A percentile compares a stretch with the other conserved stretches of the same genome.
Conservation (phyloP, 2,329 filamentous ascomycete species). For the Alternaria arbusti region DNA sequence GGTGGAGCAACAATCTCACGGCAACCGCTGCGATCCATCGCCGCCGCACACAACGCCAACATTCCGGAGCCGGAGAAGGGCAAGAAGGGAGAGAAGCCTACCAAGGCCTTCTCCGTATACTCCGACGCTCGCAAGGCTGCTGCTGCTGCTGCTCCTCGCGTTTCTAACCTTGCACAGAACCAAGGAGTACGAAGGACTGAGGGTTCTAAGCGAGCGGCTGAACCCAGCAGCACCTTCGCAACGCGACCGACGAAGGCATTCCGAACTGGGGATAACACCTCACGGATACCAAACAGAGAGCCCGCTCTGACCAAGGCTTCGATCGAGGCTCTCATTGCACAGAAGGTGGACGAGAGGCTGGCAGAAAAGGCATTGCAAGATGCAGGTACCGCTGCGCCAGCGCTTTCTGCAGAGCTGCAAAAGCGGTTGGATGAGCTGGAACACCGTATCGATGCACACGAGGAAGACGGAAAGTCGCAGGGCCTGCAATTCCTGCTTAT, state of each 20-base stretch:
- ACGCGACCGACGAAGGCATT: constrained; percentile 51
- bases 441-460: constrained; percentile 74
- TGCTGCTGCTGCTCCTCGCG: constrained; percentile 20
- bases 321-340: constrained; percentile 91
- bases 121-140: constrained; percentile 62
- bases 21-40: constrained; percentile 80
- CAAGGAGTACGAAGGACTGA: constrained; percentile 47
- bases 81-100: constrained; percentile 69
- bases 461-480: constrained; percentile 78
- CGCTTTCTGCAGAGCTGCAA: constrained; percentile 78
- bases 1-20: constrained; percentile 57
- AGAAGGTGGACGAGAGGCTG: constrained; percentile 87
- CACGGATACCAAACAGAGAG: constrained; percentile 35
- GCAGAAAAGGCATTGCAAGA: constrained; percentile 73
- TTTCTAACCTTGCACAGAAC: constrained; percentile 43
- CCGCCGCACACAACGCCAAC: constrained; percentile 76
- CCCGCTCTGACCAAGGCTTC: constrained; percentile 63
- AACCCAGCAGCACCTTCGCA: constrained; percentile 44
- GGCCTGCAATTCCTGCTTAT: constrained; percentile 87
- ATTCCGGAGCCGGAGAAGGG: constrained; percentile 60
- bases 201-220: constrained; percentile 53
- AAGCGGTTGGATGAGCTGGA: constrained; percentile 83
- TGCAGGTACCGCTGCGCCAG: constrained; percentile 52
- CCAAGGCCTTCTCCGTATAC: constrained; percentile 87
- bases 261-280: constrained; percentile 45